phyloP scores from a whole-genome alignment of 1,284 basidiomycete genomes.

The Gomphus bonarii region DNA sequence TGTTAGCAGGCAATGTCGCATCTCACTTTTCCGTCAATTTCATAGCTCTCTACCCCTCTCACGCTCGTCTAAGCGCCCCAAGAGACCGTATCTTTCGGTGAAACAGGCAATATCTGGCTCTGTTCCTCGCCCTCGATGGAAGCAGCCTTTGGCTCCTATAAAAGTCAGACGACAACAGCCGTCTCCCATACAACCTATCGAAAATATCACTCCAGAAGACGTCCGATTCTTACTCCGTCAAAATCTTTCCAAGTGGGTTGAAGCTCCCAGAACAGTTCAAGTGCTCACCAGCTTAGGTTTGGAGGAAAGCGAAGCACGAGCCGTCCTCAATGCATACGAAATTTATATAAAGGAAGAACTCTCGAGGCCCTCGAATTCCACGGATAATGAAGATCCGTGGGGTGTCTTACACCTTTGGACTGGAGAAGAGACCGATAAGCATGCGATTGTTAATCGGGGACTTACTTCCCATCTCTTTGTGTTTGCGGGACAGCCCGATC shows the following conservation, averaged over 20 bases:
- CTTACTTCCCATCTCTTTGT: slow-evolving; percentile 1
- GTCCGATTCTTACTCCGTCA: not conserved
- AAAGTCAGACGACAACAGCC: not conserved
- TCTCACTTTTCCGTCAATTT: slow-evolving; percentile 3
- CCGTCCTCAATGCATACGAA: not conserved
- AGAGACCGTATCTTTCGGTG: not conserved
- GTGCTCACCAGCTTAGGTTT: slow-evolving; percentile 1
- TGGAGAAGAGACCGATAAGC: not conserved
- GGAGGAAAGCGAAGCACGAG: not conserved
- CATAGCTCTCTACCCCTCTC: not conserved
- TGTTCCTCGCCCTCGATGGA: not conserved
- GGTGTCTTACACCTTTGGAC: slow-evolving; percentile 1
- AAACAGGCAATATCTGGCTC: not conserved
- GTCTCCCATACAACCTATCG: not conserved
- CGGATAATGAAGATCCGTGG: slow-evolving; percentile 3
- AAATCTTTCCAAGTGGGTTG: not conserved
- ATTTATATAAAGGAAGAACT: not conserved
- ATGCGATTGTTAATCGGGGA: slow-evolving; percentile 3
- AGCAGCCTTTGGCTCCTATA: not conserved
- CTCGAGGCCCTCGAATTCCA: not conserved
- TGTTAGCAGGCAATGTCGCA: slow-evolving; percentile 1
- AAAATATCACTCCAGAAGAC: not conserved
- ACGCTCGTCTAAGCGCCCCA: not conserved
- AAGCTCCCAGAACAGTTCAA: not conserved
- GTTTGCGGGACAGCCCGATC: not conserved